phyloP scores from a whole-genome alignment of 2,329 filamentous ascomycete species.

The Fusarium pseudocircinatum region DNA sequence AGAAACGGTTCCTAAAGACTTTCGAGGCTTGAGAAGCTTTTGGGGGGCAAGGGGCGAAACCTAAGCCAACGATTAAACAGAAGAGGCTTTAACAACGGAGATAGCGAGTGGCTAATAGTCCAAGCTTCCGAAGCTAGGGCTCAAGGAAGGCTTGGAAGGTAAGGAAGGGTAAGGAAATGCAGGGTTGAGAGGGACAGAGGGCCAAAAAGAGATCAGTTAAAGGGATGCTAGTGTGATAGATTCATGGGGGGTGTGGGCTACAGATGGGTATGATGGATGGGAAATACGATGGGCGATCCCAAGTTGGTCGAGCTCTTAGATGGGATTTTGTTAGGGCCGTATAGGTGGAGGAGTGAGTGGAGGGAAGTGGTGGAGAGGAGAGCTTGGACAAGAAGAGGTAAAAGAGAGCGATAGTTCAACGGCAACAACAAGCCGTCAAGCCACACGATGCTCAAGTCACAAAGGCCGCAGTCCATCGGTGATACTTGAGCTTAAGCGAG shows the following conservation, averaged over 20 bases:
- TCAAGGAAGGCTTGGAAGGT: conserved; percentile 34
- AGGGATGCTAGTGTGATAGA: conserved; percentile 31
- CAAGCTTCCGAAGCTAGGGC: conserved; percentile 38
- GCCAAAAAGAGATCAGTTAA: conserved; percentile 28
- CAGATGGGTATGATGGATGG: conserved; percentile 30
- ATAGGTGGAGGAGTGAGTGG: conserved; percentile 35
- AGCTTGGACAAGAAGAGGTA: conserved; percentile 21
- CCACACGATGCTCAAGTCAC: conserved; percentile 17
- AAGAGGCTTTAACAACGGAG: conserved; percentile 31
- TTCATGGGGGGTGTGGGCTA: conserved; percentile 37
- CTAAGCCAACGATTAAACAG: conserved; percentile 27
- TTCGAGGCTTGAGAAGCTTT: conserved; percentile 25
- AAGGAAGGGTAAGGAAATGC: conserved; percentile 25
- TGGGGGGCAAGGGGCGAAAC: conserved; percentile 32
- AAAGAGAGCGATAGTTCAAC: conserved; percentile 2
- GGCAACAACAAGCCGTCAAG: conserved; percentile 8
- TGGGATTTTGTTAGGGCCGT: conserved; percentile 35
- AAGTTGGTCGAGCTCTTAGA: conserved; percentile 33
- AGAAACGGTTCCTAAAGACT: conserved; percentile 19
- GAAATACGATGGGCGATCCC: conserved; percentile 39
- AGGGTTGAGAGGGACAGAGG: conserved; percentile 32
- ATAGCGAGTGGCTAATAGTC: conserved; percentile 38
- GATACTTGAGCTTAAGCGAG: neutral
- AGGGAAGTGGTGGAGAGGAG: conserved; percentile 37
- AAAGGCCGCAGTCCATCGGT: neutral